Evolutionary conservation across 768 basidiomycete species (phyloP), one percentile per base, ranked within the genome.

Genomic region (Exsudoporus frostii): DNA sequence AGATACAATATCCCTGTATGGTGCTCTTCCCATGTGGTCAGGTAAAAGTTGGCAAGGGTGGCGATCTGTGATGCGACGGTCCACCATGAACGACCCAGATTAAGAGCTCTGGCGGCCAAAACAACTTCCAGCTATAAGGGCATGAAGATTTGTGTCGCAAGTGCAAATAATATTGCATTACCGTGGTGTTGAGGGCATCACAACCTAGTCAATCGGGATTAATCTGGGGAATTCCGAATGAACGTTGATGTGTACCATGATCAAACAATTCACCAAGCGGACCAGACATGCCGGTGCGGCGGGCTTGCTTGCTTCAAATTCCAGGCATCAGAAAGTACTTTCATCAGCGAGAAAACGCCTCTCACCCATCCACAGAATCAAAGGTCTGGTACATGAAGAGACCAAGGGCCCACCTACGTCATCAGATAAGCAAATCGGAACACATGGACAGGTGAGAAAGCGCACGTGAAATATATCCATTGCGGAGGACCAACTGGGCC

Each of bases 201-300:
- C 90, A 94, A 5, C 90, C 89, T 91, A 41, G 6, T 42, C 41
- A 4, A 17, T 24, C n/a, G 9, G 13, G 10, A 32, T 57, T 7
- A 58, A 22, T 22, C 5, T 22, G 32, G 7, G 7, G 25, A 30
- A 45, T 10, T n/a, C 8, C 30, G 5, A 24, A 13, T 13, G 24
- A 38, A 47, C 3, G 17, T 29, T 10, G 33, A 27, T 17, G 62
- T 76, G 45, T 60, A 87, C 94, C 96, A 71, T 98, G 97, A 66
- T 99, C 97, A 69, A 99, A 99, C 85, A 98, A 87, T 70, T 99
- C 91, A 17, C 97, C 97, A 30, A 98, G 74, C 24, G 96, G 96
- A 5, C 97, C 92, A n/a, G 93, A 89, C 91, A 97, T 98, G 1
- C 93, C 93, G 1, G 94, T 96, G 46, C 96, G 75, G 56, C 97